phyloP scores from a whole-genome alignment of 202 grass and related monocot species.

The Schoenoplectus triqueter region DNA sequence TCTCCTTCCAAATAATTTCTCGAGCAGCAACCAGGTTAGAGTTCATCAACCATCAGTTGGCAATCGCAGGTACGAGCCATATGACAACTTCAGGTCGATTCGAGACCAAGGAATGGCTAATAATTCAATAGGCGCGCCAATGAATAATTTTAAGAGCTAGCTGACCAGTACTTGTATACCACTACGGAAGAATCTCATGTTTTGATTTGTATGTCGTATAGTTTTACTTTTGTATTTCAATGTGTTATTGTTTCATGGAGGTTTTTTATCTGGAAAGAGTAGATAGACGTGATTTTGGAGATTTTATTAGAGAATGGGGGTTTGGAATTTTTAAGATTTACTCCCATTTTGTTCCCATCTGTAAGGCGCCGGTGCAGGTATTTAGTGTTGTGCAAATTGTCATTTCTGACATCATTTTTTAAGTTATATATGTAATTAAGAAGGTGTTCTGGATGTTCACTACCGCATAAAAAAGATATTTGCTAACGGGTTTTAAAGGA shows the following conservation, averaged over 20 bases:
- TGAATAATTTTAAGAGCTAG: background rate
- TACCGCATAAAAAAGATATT: too few relatives aligned
- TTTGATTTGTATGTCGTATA: background rate
- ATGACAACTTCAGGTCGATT: slow-evolving; percentile 13
- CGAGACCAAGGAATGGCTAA: slow-evolving; percentile 24
- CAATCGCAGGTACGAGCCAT: background rate
- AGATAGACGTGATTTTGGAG: background rate
- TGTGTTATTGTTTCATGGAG: background rate
- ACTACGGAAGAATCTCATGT: background rate
- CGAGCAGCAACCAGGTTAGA: slow-evolving; percentile 13
- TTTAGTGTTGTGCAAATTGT: background rate
- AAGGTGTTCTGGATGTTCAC: background rate
- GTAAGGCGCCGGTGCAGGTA: background rate
- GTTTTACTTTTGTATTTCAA: slow-evolving; percentile 3
- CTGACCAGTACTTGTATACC: background rate
- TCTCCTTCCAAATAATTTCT: slow-evolving; percentile 30
- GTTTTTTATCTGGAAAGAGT: slow-evolving; percentile 17
- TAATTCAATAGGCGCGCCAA: background rate
- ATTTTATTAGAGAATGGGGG: slow-evolving; percentile 12
- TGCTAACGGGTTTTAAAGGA: too few relatives aligned
- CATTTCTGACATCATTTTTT: slow-evolving; percentile 1
- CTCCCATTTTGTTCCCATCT: slow-evolving; percentile 23
- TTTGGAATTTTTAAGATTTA: slow-evolving; percentile 21
- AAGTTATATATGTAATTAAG: slow-evolving; percentile 17
- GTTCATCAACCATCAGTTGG: background rate